A percentile compares a stretch with the other conserved stretches of the same genome.
Evolutionary conservation across 495 filamentous ascomycete species (phyloP).

Genomic region (Poronia punctata): DNA sequence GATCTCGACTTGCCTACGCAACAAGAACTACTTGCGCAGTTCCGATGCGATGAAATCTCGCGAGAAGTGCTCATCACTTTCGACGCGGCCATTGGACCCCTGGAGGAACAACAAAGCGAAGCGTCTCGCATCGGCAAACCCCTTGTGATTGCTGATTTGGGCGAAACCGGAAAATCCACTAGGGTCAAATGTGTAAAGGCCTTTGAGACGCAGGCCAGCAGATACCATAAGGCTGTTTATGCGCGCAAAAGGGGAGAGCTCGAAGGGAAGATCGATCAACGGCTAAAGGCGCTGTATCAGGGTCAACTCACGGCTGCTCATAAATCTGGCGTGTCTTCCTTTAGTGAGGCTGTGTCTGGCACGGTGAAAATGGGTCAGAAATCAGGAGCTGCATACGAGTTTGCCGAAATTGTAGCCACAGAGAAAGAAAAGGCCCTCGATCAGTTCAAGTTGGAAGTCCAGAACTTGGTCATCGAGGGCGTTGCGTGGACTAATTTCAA

Average conservation of each 20-base stretch:
- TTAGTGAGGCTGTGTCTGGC: slow-evolving; percentile 72
- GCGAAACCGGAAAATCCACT: slow-evolving; percentile 62
- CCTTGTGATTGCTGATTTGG: slow-evolving; percentile 67
- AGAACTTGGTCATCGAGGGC: slow-evolving; percentile 64
- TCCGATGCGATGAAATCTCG: slow-evolving; percentile 93
- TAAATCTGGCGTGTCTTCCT: slow-evolving; percentile 79
- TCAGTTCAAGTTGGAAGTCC: slow-evolving; percentile 70
- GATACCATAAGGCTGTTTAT: slow-evolving; percentile 96
- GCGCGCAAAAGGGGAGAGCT: slow-evolving; percentile 76
- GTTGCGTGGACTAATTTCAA: slow-evolving; percentile 70
- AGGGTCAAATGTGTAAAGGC: slow-evolving; percentile 67
- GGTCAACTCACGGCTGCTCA: slow-evolving; percentile 81
- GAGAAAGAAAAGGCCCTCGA: slow-evolving; percentile 71
- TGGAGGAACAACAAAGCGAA: slow-evolving; percentile 80
- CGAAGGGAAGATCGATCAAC: slow-evolving; percentile 73
- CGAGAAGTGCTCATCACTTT: slow-evolving; percentile 79
- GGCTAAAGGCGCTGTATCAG: slow-evolving; percentile 81
- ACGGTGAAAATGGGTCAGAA: slow-evolving; percentile 86
- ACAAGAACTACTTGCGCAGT: slow-evolving; percentile 93
- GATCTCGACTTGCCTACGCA: slow-evolving; percentile 95
- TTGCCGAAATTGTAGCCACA: slow-evolving; percentile 82
- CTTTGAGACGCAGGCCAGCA: slow-evolving; percentile 83
- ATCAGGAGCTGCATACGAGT: slow-evolving; percentile 81
- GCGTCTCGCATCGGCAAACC: slow-evolving; percentile 62
- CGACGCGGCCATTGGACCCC: slow-evolving; percentile 70